Conservation (phyloP, 805 yeast species). For the Pichia manshurica region DNA sequence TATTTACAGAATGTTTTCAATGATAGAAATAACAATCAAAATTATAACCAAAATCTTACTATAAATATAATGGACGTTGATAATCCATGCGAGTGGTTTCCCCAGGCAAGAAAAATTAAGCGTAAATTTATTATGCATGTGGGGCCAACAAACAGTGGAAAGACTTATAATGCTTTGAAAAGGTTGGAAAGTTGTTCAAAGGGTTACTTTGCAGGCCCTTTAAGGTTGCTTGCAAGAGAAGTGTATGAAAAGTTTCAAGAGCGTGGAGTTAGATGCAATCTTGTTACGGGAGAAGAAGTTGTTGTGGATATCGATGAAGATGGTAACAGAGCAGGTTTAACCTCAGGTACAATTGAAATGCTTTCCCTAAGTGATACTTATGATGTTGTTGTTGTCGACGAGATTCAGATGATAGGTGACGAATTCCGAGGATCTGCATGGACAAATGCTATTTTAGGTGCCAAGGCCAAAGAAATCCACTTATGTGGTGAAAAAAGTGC, state of each 20-base stretch:
- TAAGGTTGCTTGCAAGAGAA: constrained; percentile 85
- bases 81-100: constrained; percentile 75
- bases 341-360: constrained; percentile 94
- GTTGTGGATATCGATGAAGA: constrained; percentile 59
- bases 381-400: constrained; percentile 91
- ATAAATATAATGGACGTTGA: constrained; percentile 39
- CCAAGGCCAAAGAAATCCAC: constrained; percentile 78
- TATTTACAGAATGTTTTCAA: constrained; percentile 24
- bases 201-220: constrained; percentile 94
- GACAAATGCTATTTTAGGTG: constrained; percentile 88
- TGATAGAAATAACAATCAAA: constrained; percentile 28
- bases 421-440: constrained; percentile 83
- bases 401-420: constrained; percentile 91
- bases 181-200: constrained; percentile 56
- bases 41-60: constrained; percentile 31
- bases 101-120: constrained; percentile 73
- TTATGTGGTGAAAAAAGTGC: constrained; percentile 90
- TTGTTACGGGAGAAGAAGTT: constrained; percentile 95
- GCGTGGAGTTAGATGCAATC: constrained; percentile 67
- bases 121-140: constrained; percentile 86
- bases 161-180: constrained; percentile 77
- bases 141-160: constrained; percentile 97
- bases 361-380: constrained; percentile 57
- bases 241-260: constrained; percentile 73
- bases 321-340: constrained; percentile 69